Evolutionary conservation across 2,329 filamentous ascomycete genomes (phyloP), one percentile per base, ranked within the genome.

Genomic region (Aspergillus aculeatus): DNA sequence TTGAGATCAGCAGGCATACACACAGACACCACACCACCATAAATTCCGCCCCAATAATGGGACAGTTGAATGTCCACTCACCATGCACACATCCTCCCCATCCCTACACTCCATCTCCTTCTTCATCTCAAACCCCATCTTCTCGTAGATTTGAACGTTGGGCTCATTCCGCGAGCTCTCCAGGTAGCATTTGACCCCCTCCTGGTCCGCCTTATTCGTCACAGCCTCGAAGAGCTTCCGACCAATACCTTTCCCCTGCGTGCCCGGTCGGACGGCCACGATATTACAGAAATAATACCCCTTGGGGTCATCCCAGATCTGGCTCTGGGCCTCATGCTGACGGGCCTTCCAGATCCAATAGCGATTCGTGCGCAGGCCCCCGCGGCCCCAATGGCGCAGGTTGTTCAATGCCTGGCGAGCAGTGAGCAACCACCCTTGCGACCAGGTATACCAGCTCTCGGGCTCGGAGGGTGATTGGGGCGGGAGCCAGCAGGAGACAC

Each of bases 201-300:
- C 86, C 16, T 73, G 71, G 74, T 91, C 89, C 23, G 89, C 89
- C 66, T 75, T 75, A 53, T 83, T 78, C 4, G 86, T 85, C n/a
- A 91, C 86, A 51, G 82, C 79, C 66, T 86, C 79, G 75, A 91
- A 88, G 67, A 91, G 74, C 63, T 81, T 78, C 61, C 83, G 85
- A 0, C 88, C 89, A 5, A 91, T 82, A 0, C 89, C 89, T 62
- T 80, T 83, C 0, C 87, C 86, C 73, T 91, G 89, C 23, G 80
- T 81, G 55, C 84, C 82, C 0, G 88, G 88, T n/a, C 84, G 71
- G 1, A 91, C 88, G 0, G 89, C 88, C 71, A 91, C 87, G 60
- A 91, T 90, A 68, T 92, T 92, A 64, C 89, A 87, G 66, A 91
- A 91, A 69, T 90, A 91, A 67, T 91, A 91, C 0, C 89, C 89